Base-by-base conservation (phyloP, 1,139 yeast species). In the Pichia inconspicua region DNA sequence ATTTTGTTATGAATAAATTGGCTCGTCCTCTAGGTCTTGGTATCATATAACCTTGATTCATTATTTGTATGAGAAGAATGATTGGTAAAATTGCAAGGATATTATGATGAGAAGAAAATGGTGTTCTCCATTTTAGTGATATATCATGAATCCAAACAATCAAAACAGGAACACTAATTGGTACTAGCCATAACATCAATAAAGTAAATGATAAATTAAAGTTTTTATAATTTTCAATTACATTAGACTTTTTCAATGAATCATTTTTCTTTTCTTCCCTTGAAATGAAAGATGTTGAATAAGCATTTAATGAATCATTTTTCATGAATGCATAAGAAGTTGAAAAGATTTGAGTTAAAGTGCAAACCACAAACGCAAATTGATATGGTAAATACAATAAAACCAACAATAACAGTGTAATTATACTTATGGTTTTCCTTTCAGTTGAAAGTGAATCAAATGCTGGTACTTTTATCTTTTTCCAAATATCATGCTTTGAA, bases 31-130 rank as follows among this genome's bases (percentile, higher is more conserved):
- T 58, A 2, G 66, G 61, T 19, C 50, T 55, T 8, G 59, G 51
- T 40, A 66, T 49, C 48, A 66, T 55, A 34, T 56, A 59, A 2
- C 71, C 67, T 41, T 63, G 61, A 32, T 66, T 70, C 57, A 79
- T 74, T 40, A 69, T 62, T 52, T 75, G 78, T 39, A 75, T 73
- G 37, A 82, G 58, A 9, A 77, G 54, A 14, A 83, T 68, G 1
- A 82, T 76, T 0, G 92, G 90, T 12, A 81, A 63, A 19, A 84
- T 75, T 0, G 89, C 82, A 50, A 84, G 63, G 44, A 82, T 68
- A 58, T 84, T 84, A 61, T 84, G 92, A 61, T 84, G 92, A 0
- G 90, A 82, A 15, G 84, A 78, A 56, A 84, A 84, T 25, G 90
- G 85, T 0, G 89, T 83, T 47, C 71, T 75, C 90, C 92, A 84